Conservation (phyloP, 2,329 filamentous ascomycete genomes). For the Monilinia laxa region DNA sequence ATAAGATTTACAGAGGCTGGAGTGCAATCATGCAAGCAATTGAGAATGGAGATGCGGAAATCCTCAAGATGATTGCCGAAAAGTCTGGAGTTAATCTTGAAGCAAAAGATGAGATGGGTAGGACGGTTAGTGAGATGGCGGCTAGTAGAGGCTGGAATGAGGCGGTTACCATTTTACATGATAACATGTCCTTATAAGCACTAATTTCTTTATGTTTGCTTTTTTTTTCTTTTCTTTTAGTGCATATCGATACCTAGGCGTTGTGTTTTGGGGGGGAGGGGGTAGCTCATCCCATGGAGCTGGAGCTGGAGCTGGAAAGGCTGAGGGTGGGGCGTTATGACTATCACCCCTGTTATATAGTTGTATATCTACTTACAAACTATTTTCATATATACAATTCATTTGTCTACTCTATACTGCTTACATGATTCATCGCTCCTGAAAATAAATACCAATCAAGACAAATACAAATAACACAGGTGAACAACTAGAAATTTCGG, state of each 20-base stretch:
- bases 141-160: conserved; percentile 59
- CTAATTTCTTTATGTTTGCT: not conserved
- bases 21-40: conserved; percentile 65
- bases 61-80: conserved; percentile 53
- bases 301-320: no score
- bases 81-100: conserved; percentile 53
- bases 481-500: no score
- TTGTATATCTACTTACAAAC: no score
- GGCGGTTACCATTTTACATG: conserved; percentile 42
- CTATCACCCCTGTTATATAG: no score
- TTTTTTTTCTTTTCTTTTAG: not conserved
- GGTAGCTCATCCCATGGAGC: not conserved
- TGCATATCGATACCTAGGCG: not conserved
- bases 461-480: no score
- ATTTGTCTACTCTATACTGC: no score
- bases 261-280: no score
- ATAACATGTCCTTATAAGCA: conserved; percentile 21
- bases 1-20: conserved; percentile 66
- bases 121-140: conserved; percentile 58
- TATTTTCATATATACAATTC: no score
- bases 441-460: no score
- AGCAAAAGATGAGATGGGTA: conserved; percentile 54
- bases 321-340: no score
- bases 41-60: conserved; percentile 58
- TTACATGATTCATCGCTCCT: no score